These are phyloP conservation scores for Petunia secreta DNA, from an alignment of 257 asterid genomes.

Conservation along the genomic window DNA sequence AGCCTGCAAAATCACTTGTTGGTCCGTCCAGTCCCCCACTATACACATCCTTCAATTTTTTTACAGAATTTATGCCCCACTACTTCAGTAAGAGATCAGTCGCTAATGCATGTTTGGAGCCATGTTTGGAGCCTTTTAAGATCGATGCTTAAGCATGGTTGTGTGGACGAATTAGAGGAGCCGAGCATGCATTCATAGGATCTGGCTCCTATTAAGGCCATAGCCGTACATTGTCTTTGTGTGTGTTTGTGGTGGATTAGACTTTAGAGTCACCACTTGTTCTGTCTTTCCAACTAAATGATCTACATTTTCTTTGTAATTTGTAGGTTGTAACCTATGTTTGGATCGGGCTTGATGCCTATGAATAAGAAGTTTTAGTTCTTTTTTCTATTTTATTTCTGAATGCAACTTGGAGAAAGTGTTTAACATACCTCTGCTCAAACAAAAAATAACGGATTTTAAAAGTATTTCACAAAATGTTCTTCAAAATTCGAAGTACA, in stretches of 20 bases:
- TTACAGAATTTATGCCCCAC: neutral
- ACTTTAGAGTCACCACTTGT: too few species aligned
- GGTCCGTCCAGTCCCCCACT: neutral
- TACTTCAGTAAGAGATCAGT: conserved; percentile 15
- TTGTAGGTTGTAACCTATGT: neutral
- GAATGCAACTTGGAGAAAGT: too few species aligned
- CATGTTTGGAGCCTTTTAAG: conserved; percentile 12
- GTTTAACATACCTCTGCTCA: too few species aligned
- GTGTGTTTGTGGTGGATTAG: too few species aligned
- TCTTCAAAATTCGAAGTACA: too few species aligned
- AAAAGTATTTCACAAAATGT: too few species aligned
- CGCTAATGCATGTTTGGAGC: neutral
- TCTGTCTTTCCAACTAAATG: neutral
- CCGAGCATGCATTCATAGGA: too few species aligned
- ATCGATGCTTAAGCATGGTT: neutral
- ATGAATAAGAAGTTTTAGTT: neutral
- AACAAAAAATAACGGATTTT: too few species aligned
- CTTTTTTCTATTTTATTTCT: neutral
- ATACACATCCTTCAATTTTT: conserved; percentile 4
- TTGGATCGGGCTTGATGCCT: neutral
- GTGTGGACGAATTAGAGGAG: neutral
- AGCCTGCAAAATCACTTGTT: conserved; percentile 15
- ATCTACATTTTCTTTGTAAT: neutral
- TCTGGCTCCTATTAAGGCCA: too few species aligned
- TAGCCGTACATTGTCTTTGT: too few species aligned